phyloP scores from a whole-genome alignment of 2,329 filamentous ascomycete genomes.

The Aurifilum marmelostoma region DNA sequence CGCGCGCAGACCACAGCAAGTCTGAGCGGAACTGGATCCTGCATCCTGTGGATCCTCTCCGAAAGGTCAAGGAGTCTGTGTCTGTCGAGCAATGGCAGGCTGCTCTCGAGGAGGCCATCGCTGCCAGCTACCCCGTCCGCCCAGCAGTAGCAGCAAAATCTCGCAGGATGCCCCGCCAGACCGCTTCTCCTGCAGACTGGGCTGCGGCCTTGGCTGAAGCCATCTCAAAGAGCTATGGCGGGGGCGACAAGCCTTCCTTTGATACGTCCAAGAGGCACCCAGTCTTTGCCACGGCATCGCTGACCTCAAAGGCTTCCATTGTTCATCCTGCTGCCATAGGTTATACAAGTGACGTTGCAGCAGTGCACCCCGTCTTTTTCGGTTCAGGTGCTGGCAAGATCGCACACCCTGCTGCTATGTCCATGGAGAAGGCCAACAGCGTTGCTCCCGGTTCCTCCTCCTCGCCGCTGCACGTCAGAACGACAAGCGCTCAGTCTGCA shows the following conservation, averaged over 20 bases:
- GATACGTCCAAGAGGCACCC: constrained; percentile 40
- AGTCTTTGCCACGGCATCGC: constrained; percentile 37
- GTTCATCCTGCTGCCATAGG: constrained; percentile 39
- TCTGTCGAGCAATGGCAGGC: constrained; percentile 35
- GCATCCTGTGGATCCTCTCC: constrained; percentile 35
- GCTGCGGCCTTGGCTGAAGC: constrained; percentile 33
- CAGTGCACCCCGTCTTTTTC: constrained; percentile 40
- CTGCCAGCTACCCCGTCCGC: constrained; percentile 23
- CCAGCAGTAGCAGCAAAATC: not conserved
- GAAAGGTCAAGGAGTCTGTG: constrained; percentile 27
- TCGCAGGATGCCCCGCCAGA: not conserved
- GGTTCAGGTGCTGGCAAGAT: constrained; percentile 33
- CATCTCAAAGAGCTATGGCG: constrained; percentile 26
- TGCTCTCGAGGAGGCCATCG: constrained; percentile 20
- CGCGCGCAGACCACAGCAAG: constrained; percentile 5
- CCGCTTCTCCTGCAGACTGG: constrained; percentile 29
- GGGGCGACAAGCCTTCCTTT: constrained; percentile 30
- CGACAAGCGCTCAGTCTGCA: not conserved
- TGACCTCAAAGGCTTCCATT: constrained; percentile 32
- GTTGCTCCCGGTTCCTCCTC: not conserved
- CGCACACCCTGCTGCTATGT: constrained; percentile 34
- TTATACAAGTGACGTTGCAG: constrained; percentile 36
- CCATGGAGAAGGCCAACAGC: not conserved
- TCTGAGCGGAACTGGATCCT: constrained; percentile 37
- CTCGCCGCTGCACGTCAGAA: not conserved